phyloP scores from a whole-genome alignment of 768 basidiomycete genomes.

The Trametes punicea region DNA sequence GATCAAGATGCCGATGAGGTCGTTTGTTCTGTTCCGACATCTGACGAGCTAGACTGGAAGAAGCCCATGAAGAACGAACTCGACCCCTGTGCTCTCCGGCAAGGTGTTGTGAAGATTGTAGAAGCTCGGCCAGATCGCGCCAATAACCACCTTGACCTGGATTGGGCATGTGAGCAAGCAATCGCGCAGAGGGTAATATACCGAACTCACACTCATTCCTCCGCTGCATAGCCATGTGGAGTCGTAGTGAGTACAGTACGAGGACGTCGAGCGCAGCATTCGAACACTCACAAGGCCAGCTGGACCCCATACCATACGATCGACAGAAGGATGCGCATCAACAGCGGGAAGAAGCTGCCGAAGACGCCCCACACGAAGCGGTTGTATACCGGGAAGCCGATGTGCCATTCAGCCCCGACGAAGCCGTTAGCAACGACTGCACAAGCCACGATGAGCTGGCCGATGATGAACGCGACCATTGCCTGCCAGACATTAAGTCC shows the following conservation, averaged over 20 bases:
- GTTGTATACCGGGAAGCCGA: conserved; percentile 20
- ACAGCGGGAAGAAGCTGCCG: conserved; percentile 22
- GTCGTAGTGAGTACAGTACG: neutral
- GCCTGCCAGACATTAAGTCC: conserved; percentile 24
- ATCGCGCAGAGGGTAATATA: neutral
- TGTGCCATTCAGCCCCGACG: conserved; percentile 22
- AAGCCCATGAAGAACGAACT: too few relatives aligned
- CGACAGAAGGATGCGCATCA: conserved; percentile 22
- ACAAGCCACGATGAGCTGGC: conserved; percentile 13
- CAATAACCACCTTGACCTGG: conserved; percentile 20
- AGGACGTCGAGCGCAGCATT: neutral
- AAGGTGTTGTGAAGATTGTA: conserved; percentile 19
- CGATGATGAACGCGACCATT: conserved; percentile 19
- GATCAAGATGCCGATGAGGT: conserved; percentile 18
- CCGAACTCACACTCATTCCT: conserved; percentile 5
- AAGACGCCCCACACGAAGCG: conserved; percentile 20
- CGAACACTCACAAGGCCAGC: conserved; percentile 15
- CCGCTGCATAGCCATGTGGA: neutral
- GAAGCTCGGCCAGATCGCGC: conserved; percentile 21
- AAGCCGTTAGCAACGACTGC: conserved; percentile 18
- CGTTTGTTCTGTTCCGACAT: conserved; percentile 7
- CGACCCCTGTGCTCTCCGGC: conserved; percentile 18
- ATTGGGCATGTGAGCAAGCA: neutral
- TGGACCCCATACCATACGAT: conserved; percentile 23
- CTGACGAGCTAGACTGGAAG: neutral